Evolutionary conservation across 2,329 filamentous ascomycete genomes (phyloP).

Genomic region (Aspergillus tubingensis): DNA sequence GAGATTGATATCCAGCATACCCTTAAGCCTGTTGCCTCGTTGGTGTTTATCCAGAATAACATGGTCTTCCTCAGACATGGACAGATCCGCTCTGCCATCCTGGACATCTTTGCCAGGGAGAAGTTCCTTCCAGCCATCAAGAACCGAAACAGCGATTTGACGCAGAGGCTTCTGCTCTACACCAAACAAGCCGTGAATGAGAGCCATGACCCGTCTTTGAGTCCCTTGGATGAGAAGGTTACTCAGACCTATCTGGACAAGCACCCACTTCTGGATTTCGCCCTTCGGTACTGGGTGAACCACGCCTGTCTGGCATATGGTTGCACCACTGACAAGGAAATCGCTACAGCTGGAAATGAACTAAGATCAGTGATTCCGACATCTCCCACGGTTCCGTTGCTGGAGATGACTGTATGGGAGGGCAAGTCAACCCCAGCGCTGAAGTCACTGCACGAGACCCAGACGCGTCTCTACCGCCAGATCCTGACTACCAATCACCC

Average conservation of each 20-base stretch:
- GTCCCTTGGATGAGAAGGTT: conserved; percentile 26
- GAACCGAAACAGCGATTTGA: conserved; percentile 36
- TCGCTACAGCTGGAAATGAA: conserved; percentile 46
- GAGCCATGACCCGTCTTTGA: conserved; percentile 35
- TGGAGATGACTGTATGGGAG: conserved; percentile 54
- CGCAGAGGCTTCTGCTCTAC: conserved; percentile 37
- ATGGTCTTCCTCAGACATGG: conserved; percentile 40
- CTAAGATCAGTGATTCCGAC: conserved; percentile 52
- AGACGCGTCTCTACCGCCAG: conserved; percentile 34
- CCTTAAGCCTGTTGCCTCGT: conserved; percentile 32
- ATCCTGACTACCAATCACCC: conserved; percentile 40
- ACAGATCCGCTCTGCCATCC: conserved; percentile 32
- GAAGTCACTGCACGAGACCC: conserved; percentile 26
- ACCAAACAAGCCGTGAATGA: conserved; percentile 32
- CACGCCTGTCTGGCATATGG: conserved; percentile 49
- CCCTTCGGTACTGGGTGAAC: conserved; percentile 49
- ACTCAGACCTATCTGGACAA: conserved; percentile 30
- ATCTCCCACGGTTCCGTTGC: conserved; percentile 45
- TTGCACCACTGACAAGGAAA: conserved; percentile 39
- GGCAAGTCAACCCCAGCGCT: conserved; percentile 32
- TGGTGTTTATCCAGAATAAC: conserved; percentile 39
- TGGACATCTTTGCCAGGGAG: conserved; percentile 34
- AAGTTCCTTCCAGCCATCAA: conserved; percentile 32
- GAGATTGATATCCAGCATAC: conserved; percentile 25
- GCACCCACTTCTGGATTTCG: conserved; percentile 49